These are phyloP conservation scores for Lantana camara DNA, from an alignment of 257 asterid genomes.

Conservation along the genomic window DNA sequence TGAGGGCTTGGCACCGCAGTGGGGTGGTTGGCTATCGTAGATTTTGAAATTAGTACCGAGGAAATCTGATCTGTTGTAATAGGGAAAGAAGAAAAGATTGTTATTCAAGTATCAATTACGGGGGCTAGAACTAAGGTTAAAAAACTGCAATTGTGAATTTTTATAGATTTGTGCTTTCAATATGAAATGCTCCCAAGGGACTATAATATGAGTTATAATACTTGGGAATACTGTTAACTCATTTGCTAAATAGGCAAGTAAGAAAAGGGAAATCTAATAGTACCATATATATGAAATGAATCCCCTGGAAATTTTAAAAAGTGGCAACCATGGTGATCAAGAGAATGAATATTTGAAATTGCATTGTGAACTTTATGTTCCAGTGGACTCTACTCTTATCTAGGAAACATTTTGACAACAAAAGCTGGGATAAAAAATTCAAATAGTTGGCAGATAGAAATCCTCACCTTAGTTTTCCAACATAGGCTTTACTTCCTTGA, in stretches of 20 bases:
- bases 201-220: not conserved
- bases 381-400: not conserved
- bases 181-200: not conserved
- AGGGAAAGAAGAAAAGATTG: not conserved
- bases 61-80: constrained; percentile 75
- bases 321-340: constrained; percentile 11
- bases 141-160: not conserved
- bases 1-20: constrained; percentile 75
- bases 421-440: not conserved
- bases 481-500: constrained; percentile 87
- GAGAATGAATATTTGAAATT: no score
- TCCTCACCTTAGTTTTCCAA: constrained; percentile 85
- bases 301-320: not conserved
- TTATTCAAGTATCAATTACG: not conserved
- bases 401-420: not conserved
- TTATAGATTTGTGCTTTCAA: not conserved
- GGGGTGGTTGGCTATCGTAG: constrained; percentile 84
- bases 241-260: not conserved
- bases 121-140: not conserved
- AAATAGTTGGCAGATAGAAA: constrained; percentile 10
- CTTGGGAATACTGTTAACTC: not conserved
- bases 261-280: not conserved
- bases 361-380: constrained; percentile 2
- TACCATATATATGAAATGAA: not conserved
- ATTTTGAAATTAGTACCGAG: constrained; percentile 89